These are phyloP conservation scores for Cinnamomum micranthum DNA, from an alignment of 164 flowering plant species.

Conservation along the genomic window DNA sequence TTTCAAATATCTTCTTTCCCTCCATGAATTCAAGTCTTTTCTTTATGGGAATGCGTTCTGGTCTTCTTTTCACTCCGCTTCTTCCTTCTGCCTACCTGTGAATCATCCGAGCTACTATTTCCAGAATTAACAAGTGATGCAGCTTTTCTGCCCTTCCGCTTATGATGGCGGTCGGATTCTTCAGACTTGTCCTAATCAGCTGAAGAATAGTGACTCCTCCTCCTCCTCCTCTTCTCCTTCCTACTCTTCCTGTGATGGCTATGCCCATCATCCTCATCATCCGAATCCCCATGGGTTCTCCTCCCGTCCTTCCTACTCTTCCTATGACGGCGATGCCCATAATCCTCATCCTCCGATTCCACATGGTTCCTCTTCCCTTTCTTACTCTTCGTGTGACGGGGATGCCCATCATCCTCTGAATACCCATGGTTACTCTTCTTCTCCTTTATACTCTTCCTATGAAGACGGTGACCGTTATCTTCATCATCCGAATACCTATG, in stretches of 20 bases:
- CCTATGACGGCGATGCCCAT: slow-evolving; percentile 1
- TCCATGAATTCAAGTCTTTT: too few species aligned
- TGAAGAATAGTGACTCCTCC: slow-evolving; percentile 56
- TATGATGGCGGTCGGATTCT: slow-evolving; percentile 35
- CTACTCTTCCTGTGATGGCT: slow-evolving; percentile 4
- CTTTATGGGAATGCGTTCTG: slow-evolving; percentile 26
- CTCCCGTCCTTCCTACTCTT: neutral
- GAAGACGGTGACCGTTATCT: slow-evolving; percentile 2
- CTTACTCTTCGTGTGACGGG: slow-evolving; percentile 32
- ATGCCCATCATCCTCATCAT: neutral
- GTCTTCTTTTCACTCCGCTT: slow-evolving; percentile 65
- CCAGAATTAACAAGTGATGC: slow-evolving; percentile 45
- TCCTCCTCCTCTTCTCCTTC: slow-evolving; percentile 19
- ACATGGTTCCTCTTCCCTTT: slow-evolving; percentile 19
- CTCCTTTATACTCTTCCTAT: slow-evolving; percentile 9
- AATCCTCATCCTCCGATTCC: neutral
- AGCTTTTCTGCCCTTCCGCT: slow-evolving; percentile 50
- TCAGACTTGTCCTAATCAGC: slow-evolving; percentile 55
- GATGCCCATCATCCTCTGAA: slow-evolving; percentile 28
- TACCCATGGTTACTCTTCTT: slow-evolving; percentile 42
- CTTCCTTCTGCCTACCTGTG: slow-evolving; percentile 51
- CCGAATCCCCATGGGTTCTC: neutral
- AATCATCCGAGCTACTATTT: slow-evolving; percentile 52
- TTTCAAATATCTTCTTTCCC: too few species aligned
- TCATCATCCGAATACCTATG: slow-evolving; percentile 39